Conservation (phyloP, 2,329 filamentous ascomycete species). For the Didymella pinodella region DNA sequence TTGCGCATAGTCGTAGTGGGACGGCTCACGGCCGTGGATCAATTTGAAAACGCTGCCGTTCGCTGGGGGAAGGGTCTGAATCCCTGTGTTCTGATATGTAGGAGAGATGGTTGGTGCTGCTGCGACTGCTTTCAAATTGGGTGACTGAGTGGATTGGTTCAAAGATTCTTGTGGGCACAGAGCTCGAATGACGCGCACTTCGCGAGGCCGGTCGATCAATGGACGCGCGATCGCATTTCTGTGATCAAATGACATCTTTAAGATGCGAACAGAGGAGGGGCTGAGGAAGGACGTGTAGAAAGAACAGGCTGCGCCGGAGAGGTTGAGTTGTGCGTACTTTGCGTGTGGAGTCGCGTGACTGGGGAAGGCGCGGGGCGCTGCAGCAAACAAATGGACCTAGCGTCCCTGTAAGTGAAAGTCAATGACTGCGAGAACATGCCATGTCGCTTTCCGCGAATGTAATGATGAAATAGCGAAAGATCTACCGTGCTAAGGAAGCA, state of each 20-base stretch:
- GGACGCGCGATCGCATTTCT: not conserved
- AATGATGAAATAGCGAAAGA: not conserved
- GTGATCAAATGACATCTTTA: not conserved
- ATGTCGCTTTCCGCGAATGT: not conserved
- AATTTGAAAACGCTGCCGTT: constrained; percentile 19
- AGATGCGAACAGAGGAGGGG: not conserved
- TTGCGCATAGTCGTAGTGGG: constrained; percentile 7
- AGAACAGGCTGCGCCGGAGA: not conserved
- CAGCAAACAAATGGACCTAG: constrained; percentile 1
- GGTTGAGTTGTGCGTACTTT: not conserved
- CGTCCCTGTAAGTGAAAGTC: constrained; percentile 1
- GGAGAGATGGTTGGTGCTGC: not conserved
- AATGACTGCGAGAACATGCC: not conserved
- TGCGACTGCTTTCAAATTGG: not conserved
- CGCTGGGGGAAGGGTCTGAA: constrained; percentile 26
- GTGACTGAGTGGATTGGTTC: not conserved
- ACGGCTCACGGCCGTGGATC: constrained; percentile 24
- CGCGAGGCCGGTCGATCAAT: not conserved
- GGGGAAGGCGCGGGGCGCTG: not conserved
- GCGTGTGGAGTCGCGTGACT: not conserved
- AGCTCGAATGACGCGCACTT: constrained; percentile 3
- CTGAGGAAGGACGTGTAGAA: not conserved
- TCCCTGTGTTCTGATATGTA: constrained; percentile 24
- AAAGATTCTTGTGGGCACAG: not conserved
- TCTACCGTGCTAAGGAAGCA: not conserved